phyloP scores from a whole-genome alignment of 306 rosid genomes.

The Vigna hirtella region DNA sequence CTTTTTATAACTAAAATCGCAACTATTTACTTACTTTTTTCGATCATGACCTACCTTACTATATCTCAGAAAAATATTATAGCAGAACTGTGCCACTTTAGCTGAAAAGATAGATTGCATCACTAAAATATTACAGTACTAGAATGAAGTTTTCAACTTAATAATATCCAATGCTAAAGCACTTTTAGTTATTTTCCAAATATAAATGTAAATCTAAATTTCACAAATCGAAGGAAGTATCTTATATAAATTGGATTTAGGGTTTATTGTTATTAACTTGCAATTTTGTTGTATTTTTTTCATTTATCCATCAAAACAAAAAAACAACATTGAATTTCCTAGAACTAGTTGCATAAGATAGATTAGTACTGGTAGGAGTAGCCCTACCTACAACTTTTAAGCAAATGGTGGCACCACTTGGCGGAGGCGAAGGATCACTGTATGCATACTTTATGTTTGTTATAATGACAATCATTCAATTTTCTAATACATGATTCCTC shows the following conservation, averaged over 20 bases:
- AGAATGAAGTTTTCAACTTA: constrained; percentile 38
- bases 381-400: constrained; percentile 5
- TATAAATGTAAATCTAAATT: neutral
- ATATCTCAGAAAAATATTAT: constrained; percentile 14
- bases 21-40: constrained; percentile 31
- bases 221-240: too few species aligned
- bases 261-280: too few species aligned
- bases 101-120: constrained; percentile 58
- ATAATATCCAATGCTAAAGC: constrained; percentile 63
- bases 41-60: constrained; percentile 29
- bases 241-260: too few species aligned
- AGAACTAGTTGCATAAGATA: constrained; percentile 8
- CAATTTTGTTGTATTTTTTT: too few species aligned
- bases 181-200: constrained; percentile 42
- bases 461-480: constrained; percentile 40
- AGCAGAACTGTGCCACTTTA: constrained; percentile 46
- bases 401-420: constrained; percentile 39
- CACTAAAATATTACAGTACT: constrained; percentile 50
- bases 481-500: constrained; percentile 41
- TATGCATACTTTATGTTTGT: constrained; percentile 38
- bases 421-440: constrained; percentile 45
- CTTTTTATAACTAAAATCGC: neutral
- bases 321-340: constrained; percentile 13
- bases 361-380: neutral
- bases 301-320: too few species aligned